Percentiles rank a stretch among this genome's conserved stretches.
Evolutionary conservation across 2,329 filamentous ascomycete species (phyloP).

Genomic region (Pseudogymnoascus sp.): DNA sequence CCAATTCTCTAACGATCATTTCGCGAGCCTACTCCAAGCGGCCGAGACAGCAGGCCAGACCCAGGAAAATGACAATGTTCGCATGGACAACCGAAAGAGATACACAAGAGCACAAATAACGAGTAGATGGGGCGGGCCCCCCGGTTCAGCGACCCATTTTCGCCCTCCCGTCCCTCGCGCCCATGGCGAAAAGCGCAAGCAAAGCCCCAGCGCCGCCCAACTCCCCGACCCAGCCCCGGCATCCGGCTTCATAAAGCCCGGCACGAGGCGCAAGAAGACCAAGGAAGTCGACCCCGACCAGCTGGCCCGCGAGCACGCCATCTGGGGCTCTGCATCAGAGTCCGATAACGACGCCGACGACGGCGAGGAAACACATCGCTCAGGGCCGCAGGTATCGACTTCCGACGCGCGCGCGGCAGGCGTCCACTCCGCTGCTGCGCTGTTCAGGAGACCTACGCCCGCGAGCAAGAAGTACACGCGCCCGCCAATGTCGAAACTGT

Average conservation of each 20-base stretch:
- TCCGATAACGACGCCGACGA: slow-evolving; percentile 19
- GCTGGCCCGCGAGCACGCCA: slow-evolving; percentile 22
- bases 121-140: background rate
- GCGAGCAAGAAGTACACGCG: slow-evolving; percentile 27
- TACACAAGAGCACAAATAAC: slow-evolving; percentile 8
- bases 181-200: slow-evolving; percentile 12
- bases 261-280: slow-evolving; percentile 13
- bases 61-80: background rate
- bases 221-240: slow-evolving; percentile 14
- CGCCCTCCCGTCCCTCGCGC: background rate
- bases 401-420: slow-evolving; percentile 23
- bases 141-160: background rate
- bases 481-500: slow-evolving; percentile 26
- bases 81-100: background rate
- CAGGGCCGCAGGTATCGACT: slow-evolving; percentile 13
- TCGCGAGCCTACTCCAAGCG: slow-evolving; percentile 23
- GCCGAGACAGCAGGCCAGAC: slow-evolving; percentile 21
- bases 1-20: slow-evolving; percentile 20
- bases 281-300: slow-evolving; percentile 13
- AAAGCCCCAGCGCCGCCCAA: background rate
- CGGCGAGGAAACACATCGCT: background rate
- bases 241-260: slow-evolving; percentile 8
- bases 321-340: slow-evolving; percentile 22
- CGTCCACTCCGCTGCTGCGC: slow-evolving; percentile 24
- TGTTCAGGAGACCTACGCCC: slow-evolving; percentile 24